These are phyloP conservation scores for Leccinum subrobustum DNA, from an alignment of 1,284 basidiomycete species.

Conservation along the genomic window DNA sequence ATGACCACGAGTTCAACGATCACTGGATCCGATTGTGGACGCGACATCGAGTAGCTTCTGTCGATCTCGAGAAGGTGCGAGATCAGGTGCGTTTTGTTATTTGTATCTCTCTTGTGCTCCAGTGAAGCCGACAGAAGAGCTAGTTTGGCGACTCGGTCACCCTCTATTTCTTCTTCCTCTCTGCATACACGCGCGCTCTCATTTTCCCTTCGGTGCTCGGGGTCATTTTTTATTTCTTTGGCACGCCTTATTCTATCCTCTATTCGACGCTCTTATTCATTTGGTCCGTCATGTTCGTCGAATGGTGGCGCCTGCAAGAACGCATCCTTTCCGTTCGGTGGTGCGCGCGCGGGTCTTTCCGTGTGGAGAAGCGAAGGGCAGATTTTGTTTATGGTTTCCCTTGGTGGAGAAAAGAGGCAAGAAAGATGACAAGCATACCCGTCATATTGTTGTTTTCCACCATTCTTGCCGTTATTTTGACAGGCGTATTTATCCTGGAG, in stretches of 20 bases:
- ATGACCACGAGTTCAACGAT: slow-evolving; percentile 78
- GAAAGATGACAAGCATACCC: slow-evolving; percentile 76
- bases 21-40: slow-evolving; percentile 36
- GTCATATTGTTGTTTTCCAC: slow-evolving; percentile 77
- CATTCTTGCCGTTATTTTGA: slow-evolving; percentile 69
- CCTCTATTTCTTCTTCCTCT: slow-evolving; percentile 90
- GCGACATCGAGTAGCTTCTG: slow-evolving; percentile 26
- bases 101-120: neutral
- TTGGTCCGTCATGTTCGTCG: slow-evolving; percentile 86
- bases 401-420: slow-evolving; percentile 78
- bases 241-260: slow-evolving; percentile 69
- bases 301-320: slow-evolving; percentile 87
- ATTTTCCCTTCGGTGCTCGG: slow-evolving; percentile 68
- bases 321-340: slow-evolving; percentile 77
- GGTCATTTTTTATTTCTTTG: slow-evolving; percentile 59
- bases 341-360: slow-evolving; percentile 74
- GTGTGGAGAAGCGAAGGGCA: slow-evolving; percentile 74
- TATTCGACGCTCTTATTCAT: slow-evolving; percentile 76
- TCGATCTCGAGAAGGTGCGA: slow-evolving; percentile 41
- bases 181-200: slow-evolving; percentile 78
- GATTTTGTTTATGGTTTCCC: slow-evolving; percentile 58
- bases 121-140: slow-evolving; percentile 1
- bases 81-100: slow-evolving; percentile 34
- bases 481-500: slow-evolving; percentile 82
- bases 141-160: slow-evolving; percentile 87